Conservation (phyloP, 1,284 basidiomycete species). For the Agaricales sp. region DNA sequence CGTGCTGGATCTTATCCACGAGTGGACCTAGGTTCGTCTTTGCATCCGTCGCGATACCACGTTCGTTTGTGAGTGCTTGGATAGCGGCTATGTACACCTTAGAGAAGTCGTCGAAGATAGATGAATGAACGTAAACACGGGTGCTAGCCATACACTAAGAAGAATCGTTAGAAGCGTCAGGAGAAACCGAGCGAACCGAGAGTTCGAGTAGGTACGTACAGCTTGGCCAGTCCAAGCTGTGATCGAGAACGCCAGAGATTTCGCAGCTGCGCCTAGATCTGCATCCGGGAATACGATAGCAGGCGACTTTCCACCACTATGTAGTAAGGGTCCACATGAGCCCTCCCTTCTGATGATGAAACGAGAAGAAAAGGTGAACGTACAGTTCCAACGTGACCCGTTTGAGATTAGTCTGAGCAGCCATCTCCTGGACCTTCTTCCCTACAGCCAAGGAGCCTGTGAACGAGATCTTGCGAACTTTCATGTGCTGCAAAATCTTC, state of each 20-base stretch:
- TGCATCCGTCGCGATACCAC: conserved; percentile 29
- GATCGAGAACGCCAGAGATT: neutral
- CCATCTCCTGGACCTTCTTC: conserved; percentile 2
- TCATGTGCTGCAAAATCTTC: conserved; percentile 2
- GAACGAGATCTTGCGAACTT: conserved; percentile 6
- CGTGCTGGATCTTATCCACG: conserved; percentile 60
- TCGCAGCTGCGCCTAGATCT: neutral
- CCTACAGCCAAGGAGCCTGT: conserved; percentile 4
- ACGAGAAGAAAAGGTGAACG: neutral
- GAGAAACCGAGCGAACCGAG: neutral
- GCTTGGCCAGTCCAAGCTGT: neutral
- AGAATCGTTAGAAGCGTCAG: neutral
- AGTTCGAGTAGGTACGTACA: conserved; percentile 2
- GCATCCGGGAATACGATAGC: conserved; percentile 1
- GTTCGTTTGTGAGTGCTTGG: neutral
- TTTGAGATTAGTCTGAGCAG: conserved; percentile 4
- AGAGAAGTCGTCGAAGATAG: neutral
- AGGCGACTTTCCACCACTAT: conserved; percentile 6
- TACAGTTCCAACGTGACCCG: conserved; percentile 3
- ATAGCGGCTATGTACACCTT: neutral
- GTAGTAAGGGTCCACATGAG: neutral
- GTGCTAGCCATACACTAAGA: neutral
- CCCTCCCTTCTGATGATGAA: neutral
- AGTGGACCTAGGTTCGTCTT: conserved; percentile 26
- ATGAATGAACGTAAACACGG: conserved; percentile 1